Percentiles rank a stretch among this genome's conserved stretches.
phyloP scores from a whole-genome alignment of 73 alveolate genomes.

The Effrenium voratum region DNA sequence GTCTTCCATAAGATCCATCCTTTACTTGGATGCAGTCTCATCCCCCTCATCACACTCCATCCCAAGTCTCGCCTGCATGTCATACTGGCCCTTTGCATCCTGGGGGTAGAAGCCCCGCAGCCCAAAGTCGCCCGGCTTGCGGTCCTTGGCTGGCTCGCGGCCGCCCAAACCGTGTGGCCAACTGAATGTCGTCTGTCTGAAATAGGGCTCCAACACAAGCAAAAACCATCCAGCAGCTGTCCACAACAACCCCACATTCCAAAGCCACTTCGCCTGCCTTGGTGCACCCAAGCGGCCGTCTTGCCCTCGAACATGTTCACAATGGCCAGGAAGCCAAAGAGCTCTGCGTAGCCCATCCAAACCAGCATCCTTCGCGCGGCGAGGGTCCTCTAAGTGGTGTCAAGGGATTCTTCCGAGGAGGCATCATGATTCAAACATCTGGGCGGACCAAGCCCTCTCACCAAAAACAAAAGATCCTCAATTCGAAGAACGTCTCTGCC shows the following conservation, averaged over 20 bases:
- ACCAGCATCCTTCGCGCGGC: constrained; percentile 35
- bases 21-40: too few relatives aligned
- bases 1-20: too few relatives aligned
- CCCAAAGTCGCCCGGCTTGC: constrained; percentile 90
- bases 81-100: constrained; percentile 88
- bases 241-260: neutral
- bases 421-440: neutral
- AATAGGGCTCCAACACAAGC: too few relatives aligned
- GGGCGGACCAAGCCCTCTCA: neutral
- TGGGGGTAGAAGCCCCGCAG: constrained; percentile 90
- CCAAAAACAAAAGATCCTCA: too few relatives aligned
- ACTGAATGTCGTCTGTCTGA: too few relatives aligned
- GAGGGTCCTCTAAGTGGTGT: too few relatives aligned
- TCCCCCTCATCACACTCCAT: too few relatives aligned
- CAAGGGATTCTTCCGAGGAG: neutral
- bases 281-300: constrained; percentile 8
- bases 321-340: constrained; percentile 71
- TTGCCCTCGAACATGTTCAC: constrained; percentile 91
- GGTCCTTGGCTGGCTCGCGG: constrained; percentile 10
- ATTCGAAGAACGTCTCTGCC: too few relatives aligned
- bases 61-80: constrained; percentile 54
- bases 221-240: neutral
- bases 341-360: constrained; percentile 76
- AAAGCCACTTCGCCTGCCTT: too few relatives aligned
- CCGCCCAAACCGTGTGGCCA: too few relatives aligned